Conservation (phyloP, 805 yeast genomes). For the Helenozyma baotianmanensis region DNA sequence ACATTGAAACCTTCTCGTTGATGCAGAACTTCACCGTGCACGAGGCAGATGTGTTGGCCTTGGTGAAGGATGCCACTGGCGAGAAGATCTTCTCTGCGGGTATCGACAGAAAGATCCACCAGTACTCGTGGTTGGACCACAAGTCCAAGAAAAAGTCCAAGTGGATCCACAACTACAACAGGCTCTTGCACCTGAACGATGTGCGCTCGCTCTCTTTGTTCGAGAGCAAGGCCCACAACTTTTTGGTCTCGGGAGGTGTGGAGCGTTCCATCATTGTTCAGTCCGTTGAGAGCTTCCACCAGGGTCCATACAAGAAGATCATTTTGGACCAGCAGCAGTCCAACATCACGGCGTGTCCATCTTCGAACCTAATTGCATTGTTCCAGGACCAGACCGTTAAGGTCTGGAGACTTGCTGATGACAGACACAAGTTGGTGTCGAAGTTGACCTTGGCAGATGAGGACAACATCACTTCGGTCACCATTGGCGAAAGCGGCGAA, state of each 20-base stretch:
- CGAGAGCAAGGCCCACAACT: conserved; percentile 63
- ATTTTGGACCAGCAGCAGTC: conserved; percentile 57
- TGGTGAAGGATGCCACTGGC: conserved; percentile 57
- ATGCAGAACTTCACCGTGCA: conserved; percentile 79
- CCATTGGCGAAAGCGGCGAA: conserved; percentile 43
- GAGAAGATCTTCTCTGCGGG: conserved; percentile 80
- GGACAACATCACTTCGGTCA: conserved; percentile 70
- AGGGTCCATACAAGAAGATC: conserved; percentile 67
- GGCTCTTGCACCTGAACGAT: conserved; percentile 83
- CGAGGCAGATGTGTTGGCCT: conserved; percentile 83
- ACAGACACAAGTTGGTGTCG: conserved; percentile 54
- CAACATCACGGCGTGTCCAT: conserved; percentile 45
- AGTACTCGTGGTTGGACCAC: conserved; percentile 48
- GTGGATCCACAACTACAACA: conserved; percentile 75
- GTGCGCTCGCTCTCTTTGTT: conserved; percentile 70
- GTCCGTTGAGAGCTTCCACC: conserved; percentile 62
- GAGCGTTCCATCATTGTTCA: conserved; percentile 67
- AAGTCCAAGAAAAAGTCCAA: conserved; percentile 30
- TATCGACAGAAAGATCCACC: conserved; percentile 85
- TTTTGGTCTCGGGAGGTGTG: conserved; percentile 79
- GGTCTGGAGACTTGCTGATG: conserved; percentile 62
- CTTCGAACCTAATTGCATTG: conserved; percentile 53
- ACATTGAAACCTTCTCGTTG: conserved; percentile 66
- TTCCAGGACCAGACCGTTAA: conserved; percentile 83
- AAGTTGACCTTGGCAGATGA: conserved; percentile 68